phyloP scores from a whole-genome alignment of 2,329 filamentous ascomycete genomes.

The Xylaria sp. region DNA sequence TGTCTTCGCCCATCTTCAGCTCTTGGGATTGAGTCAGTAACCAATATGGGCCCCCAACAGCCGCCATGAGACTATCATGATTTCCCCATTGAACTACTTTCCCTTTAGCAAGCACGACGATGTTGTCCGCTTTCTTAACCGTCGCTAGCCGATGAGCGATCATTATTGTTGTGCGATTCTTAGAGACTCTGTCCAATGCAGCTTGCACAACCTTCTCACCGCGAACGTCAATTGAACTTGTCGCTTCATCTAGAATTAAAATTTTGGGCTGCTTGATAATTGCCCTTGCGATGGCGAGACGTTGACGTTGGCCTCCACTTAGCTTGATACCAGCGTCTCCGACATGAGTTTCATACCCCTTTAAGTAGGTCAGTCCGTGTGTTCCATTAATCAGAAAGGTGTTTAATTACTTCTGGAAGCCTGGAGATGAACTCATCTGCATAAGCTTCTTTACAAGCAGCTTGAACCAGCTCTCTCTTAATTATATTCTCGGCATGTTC shows the following conservation, averaged over 20 bases:
- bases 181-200: slow-evolving; percentile 65
- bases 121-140: slow-evolving; percentile 55
- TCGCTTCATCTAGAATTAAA: slow-evolving; percentile 64
- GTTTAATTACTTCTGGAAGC: slow-evolving; percentile 54
- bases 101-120: slow-evolving; percentile 63
- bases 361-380: slow-evolving; percentile 3
- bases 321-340: slow-evolving; percentile 73
- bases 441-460: slow-evolving; percentile 67
- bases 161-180: slow-evolving; percentile 71
- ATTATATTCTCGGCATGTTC: slow-evolving; percentile 59
- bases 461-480: slow-evolving; percentile 59
- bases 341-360: slow-evolving; percentile 69
- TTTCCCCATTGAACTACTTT: slow-evolving; percentile 77
- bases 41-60: slow-evolving; percentile 71
- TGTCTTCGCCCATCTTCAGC: slow-evolving; percentile 60
- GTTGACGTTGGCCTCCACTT: slow-evolving; percentile 74
- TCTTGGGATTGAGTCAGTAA: slow-evolving; percentile 72
- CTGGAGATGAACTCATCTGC: slow-evolving; percentile 67
- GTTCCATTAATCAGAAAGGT: neutral
- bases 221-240: slow-evolving; percentile 62
- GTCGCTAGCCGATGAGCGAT: slow-evolving; percentile 72
- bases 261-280: slow-evolving; percentile 73
- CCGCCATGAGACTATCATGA: slow-evolving; percentile 74
- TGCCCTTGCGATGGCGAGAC: slow-evolving; percentile 72
- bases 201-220: slow-evolving; percentile 63